phyloP scores from a whole-genome alignment of 306 rosid genomes.

The Comarum palustre region DNA sequence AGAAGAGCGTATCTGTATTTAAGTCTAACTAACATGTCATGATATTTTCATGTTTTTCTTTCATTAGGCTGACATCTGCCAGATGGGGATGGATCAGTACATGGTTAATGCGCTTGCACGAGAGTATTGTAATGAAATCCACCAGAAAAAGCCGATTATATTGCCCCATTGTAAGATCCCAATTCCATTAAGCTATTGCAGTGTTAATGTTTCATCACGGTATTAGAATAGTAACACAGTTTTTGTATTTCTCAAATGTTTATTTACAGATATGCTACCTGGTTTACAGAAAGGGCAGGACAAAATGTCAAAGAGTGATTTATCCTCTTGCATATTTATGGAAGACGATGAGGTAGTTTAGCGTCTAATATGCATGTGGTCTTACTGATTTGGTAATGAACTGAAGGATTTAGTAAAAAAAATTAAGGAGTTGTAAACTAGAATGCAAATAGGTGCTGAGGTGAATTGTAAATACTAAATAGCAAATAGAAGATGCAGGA shows the following conservation, averaged over 20 bases:
- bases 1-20: too few species aligned
- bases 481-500: too few species aligned
- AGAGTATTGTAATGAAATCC: conserved; percentile 75
- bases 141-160: conserved; percentile 86
- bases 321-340: conserved; percentile 71
- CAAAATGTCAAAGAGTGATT: conserved; percentile 89
- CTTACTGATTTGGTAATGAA: too few species aligned
- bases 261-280: conserved; percentile 67
- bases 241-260: conserved; percentile 17
- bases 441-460: too few species aligned
- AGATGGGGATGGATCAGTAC: conserved; percentile 87
- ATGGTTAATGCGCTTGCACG: conserved; percentile 79
- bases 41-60: too few species aligned
- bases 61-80: conserved; percentile 48
- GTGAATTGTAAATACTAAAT: too few species aligned
- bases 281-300: conserved; percentile 81
- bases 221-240: not conserved
- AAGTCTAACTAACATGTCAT: too few species aligned
- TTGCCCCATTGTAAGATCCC: conserved; percentile 65
- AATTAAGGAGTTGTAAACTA: too few species aligned
- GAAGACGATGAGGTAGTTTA: conserved; percentile 72
- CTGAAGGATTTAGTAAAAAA: too few species aligned
- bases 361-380: too few species aligned
- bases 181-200: not conserved
- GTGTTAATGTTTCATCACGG: conserved; percentile 2